Conservation (phyloP, 345 rosid genomes). For the Sonneratia alba region DNA sequence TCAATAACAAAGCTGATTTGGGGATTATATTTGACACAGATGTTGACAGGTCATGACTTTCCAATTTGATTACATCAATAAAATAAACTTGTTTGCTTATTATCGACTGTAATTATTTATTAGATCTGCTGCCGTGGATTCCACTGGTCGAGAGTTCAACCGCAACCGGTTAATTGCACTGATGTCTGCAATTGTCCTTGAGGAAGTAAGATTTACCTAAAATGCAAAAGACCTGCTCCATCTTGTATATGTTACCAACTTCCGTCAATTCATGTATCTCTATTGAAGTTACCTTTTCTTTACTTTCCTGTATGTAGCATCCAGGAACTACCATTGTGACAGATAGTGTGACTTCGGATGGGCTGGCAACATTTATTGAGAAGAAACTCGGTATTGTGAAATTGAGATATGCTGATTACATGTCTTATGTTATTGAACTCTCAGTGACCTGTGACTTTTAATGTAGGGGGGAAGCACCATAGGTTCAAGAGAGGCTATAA, state of each 20-base stretch:
- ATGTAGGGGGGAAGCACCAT: slow-evolving; percentile 82
- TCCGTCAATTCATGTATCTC: background rate
- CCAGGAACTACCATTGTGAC: slow-evolving; percentile 94
- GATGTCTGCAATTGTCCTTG: slow-evolving; percentile 87
- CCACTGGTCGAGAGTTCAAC: slow-evolving; percentile 74
- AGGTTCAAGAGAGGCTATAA: slow-evolving; percentile 96
- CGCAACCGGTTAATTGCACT: slow-evolving; percentile 90
- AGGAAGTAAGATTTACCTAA: slow-evolving; percentile 52
- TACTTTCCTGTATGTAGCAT: slow-evolving; percentile 42
- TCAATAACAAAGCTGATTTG: slow-evolving; percentile 77
- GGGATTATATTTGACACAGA: slow-evolving; percentile 99
- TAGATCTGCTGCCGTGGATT: slow-evolving; percentile 99
- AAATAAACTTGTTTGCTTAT: background rate
- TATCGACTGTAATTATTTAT: background rate
- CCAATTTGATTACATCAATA: slow-evolving; percentile 1
- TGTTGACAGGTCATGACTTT: slow-evolving; percentile 65
- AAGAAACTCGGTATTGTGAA: slow-evolving; percentile 67
- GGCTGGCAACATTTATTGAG: slow-evolving; percentile 75
- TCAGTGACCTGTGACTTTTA: slow-evolving; percentile 11
- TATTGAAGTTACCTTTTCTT: background rate
- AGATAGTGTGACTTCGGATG: slow-evolving; percentile 98
- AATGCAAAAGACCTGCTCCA: background rate
- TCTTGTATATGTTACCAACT: background rate
- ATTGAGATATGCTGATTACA: slow-evolving; percentile 1
- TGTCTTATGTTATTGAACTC: background rate